These are phyloP conservation scores for Chrysoporthe cubensis DNA, from an alignment of 2,329 filamentous ascomycete species.

Conservation along the genomic window DNA sequence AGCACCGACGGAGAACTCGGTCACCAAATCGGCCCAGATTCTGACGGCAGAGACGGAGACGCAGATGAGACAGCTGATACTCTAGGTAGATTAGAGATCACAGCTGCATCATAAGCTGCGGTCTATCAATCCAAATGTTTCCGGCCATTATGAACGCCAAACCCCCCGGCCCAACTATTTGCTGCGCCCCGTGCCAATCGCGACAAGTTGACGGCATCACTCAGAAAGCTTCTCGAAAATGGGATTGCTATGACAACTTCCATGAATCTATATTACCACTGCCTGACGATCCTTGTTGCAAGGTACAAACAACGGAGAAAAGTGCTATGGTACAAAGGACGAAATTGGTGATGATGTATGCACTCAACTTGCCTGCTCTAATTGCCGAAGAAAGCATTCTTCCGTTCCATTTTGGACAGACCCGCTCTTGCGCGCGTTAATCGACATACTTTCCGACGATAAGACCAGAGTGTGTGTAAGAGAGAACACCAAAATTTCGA, in stretches of 20 bases:
- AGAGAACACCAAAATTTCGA: conserved; percentile 28
- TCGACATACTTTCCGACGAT: conserved; percentile 29
- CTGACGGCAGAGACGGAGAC: neutral
- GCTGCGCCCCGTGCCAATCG: neutral
- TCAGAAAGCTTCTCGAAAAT: neutral
- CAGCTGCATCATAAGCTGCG: conserved; percentile 20
- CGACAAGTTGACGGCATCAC: neutral
- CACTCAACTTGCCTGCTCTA: conserved; percentile 28
- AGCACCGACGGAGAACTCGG: conserved; percentile 34
- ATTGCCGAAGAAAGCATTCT: conserved; percentile 27
- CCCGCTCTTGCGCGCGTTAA: conserved; percentile 25
- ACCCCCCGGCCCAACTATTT: neutral
- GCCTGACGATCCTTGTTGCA: conserved; percentile 25
- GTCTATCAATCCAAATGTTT: neutral
- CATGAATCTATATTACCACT: conserved; percentile 28
- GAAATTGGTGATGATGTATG: conserved; percentile 26
- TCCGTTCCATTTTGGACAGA: conserved; percentile 25
- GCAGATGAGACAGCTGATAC: conserved; percentile 26
- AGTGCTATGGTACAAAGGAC: conserved; percentile 29
- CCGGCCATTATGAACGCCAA: neutral
- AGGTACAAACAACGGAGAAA: conserved; percentile 29
- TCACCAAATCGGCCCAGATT: conserved; percentile 23
- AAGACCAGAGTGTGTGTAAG: conserved; percentile 28
- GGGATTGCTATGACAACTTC: conserved; percentile 27
- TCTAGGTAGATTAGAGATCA: conserved; percentile 28